Percentiles rank a stretch among this genome's conserved stretches.
Conservation (phyloP, 495 filamentous ascomycete species). For the Amniculicola lignicola region DNA sequence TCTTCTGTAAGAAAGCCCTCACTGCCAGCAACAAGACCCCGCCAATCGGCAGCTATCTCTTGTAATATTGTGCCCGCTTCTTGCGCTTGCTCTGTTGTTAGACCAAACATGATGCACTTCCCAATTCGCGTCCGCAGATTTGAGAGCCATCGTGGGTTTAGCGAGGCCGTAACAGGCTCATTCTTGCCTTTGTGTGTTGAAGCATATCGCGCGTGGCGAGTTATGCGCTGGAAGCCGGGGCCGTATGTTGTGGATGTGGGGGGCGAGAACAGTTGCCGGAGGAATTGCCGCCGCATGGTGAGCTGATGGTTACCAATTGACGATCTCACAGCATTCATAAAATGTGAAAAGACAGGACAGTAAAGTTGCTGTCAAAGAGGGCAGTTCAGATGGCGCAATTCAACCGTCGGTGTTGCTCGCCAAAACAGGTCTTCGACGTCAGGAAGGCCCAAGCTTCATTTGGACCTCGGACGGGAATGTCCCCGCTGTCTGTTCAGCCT, state of each 20-base stretch:
- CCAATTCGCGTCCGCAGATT: slow-evolving; percentile 72
- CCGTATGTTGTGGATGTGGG: neutral
- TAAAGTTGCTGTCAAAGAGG: too few relatives aligned
- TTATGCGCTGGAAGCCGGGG: neutral
- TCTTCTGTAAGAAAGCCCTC: slow-evolving; percentile 76
- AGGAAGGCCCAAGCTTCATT: slow-evolving; percentile 15
- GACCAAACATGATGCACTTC: slow-evolving; percentile 77
- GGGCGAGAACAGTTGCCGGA: neutral
- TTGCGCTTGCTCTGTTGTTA: slow-evolving; percentile 56
- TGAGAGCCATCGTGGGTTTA: slow-evolving; percentile 66
- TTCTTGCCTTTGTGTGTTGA: slow-evolving; percentile 5
- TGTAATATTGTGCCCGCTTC: slow-evolving; percentile 61
- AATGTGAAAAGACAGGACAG: too few relatives aligned
- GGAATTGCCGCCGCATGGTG: neutral
- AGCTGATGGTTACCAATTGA: neutral
- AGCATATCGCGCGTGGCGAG: slow-evolving; percentile 7
- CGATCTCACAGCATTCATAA: too few relatives aligned
- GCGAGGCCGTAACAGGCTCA: slow-evolving; percentile 25
- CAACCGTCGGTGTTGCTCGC: too few relatives aligned
- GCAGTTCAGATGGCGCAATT: neutral
- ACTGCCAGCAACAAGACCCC: slow-evolving; percentile 67
- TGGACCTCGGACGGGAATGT: too few relatives aligned
- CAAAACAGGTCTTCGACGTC: too few relatives aligned
- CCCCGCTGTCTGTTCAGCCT: neutral
- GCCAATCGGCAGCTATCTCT: slow-evolving; percentile 70